Base-by-base conservation (phyloP, 73 alveolate species). In the Paramecium octaurelia region DNA sequence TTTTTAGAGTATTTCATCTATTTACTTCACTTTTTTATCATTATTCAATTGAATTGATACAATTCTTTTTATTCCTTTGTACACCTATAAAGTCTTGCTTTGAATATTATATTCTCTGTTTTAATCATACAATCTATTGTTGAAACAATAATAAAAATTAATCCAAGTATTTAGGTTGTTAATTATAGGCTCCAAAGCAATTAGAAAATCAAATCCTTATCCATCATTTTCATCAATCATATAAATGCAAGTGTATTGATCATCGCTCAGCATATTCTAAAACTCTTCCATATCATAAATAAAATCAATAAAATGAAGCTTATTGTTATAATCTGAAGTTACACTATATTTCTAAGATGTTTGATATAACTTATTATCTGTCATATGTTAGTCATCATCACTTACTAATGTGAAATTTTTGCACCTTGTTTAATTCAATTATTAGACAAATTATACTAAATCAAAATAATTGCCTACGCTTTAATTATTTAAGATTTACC, bases 221-320 rank as follows among this genome's bases (percentile, higher is more conserved):
- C 36, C 12, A 46, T 80, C 91, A 23, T 42, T 80, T 80, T 80
- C 91, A 43, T 80, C 76, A 18, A 80, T 42, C 8, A 80, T 2
- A 80, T 44, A 80, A 7, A 80, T 46, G 73, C 91, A 80, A 1
- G 91, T 80, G 16, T 31, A 80, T 24, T 27, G 27, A 11, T 80
- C 73, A 24, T 35, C 91, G 3, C 70, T 54, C 9, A 80, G 23
- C 6, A 80, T 44, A 35, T 48, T 20, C 24, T 80, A 10, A 80
- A 80, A 80, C 29, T 80, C 91, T n/a, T 80, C 77, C 46, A 80
- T 8, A 46, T 80, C 91, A 43, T 80, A 80, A 3, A 80, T 48
- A 48, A 80, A 80, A 18, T 80, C 91, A 6, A 80, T 80, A 43
- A 80, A 80, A 10, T 42, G 10, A 20, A 80, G 75, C 23, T 35